A percentile compares a stretch with the other conserved stretches of the same genome.
Evolutionary conservation across 2,329 filamentous ascomycete species (phyloP).

Genomic region (Exophiala mesophila): DNA sequence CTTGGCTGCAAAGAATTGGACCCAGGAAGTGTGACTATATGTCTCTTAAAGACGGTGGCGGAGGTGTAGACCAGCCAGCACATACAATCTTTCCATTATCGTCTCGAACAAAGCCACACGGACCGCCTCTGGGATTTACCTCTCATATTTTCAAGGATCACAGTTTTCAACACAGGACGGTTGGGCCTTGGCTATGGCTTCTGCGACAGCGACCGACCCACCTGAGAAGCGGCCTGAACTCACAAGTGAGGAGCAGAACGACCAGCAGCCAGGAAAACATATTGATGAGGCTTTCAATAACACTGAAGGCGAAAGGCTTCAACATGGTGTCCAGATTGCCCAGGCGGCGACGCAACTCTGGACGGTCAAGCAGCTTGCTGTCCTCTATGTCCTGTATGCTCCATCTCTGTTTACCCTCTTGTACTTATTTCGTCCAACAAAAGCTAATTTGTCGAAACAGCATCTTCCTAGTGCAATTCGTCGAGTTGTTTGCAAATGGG

Average conservation of each 20-base stretch:
- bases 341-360: constrained; percentile 39
- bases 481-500: constrained; percentile 37
- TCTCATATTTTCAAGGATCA: neutral
- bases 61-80: too few species aligned
- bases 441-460: constrained; percentile 1
- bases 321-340: constrained; percentile 35
- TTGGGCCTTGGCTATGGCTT: neutral
- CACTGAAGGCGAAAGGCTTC: neutral
- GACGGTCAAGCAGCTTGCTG: constrained; percentile 33
- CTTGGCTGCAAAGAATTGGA: too few species aligned
- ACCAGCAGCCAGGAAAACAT: neutral
- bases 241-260: neutral
- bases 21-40: too few species aligned
- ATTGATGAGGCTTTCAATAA: neutral
- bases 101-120: neutral
- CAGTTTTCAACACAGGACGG: neutral
- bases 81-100: too few species aligned
- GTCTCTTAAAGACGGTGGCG: too few species aligned
- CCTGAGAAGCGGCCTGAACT: neutral
- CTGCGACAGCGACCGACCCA: neutral
- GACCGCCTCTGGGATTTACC: neutral
- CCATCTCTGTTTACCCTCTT: neutral
- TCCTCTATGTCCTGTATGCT: constrained; percentile 33
- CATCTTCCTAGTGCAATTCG: constrained; percentile 38
- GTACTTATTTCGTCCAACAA: neutral